Conservation (phyloP, 805 yeast genomes). For the Lipomyces anomalus region DNA sequence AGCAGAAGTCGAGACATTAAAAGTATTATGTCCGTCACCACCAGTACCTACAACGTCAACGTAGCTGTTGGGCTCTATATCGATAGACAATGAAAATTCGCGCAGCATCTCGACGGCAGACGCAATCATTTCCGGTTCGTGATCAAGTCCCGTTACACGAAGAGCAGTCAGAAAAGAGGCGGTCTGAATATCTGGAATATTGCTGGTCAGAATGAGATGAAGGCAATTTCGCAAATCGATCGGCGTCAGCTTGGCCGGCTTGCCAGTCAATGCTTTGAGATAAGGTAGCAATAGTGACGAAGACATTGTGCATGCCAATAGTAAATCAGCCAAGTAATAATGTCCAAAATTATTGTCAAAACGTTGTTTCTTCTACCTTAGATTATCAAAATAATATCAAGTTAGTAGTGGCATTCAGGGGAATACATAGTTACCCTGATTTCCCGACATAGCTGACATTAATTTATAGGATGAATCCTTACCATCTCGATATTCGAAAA, state of each 20-base stretch:
- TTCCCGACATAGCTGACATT: too few relatives aligned
- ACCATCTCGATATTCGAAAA: too few relatives aligned
- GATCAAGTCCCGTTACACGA: constrained; percentile 69
- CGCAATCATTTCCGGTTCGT: constrained; percentile 73
- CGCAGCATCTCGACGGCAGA: constrained; percentile 75
- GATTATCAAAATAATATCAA: too few relatives aligned
- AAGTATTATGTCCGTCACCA: constrained; percentile 96
- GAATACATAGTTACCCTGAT: too few relatives aligned
- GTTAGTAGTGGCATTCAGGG: too few relatives aligned
- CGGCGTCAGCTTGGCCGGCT: constrained; percentile 59
- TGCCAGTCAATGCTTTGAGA: constrained; percentile 56
- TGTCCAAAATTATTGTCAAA: too few relatives aligned
- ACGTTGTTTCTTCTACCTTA: too few relatives aligned
- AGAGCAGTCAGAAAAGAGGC: constrained; percentile 77
- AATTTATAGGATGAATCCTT: too few relatives aligned
- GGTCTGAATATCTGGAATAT: constrained; percentile 62
- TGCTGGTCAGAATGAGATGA: constrained; percentile 51
- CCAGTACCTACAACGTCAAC: constrained; percentile 97
- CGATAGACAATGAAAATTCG: constrained; percentile 55
- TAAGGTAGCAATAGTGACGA: constrained; percentile 44
- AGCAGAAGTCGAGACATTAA: constrained; percentile 90
- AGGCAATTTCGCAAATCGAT: constrained; percentile 61
- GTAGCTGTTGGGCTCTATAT: constrained; percentile 40
- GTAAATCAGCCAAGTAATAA: too few relatives aligned
- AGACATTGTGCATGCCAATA: neutral